Conservation (phyloP, 2,329 filamentous ascomycete genomes). For the Alternaria viburni region DNA sequence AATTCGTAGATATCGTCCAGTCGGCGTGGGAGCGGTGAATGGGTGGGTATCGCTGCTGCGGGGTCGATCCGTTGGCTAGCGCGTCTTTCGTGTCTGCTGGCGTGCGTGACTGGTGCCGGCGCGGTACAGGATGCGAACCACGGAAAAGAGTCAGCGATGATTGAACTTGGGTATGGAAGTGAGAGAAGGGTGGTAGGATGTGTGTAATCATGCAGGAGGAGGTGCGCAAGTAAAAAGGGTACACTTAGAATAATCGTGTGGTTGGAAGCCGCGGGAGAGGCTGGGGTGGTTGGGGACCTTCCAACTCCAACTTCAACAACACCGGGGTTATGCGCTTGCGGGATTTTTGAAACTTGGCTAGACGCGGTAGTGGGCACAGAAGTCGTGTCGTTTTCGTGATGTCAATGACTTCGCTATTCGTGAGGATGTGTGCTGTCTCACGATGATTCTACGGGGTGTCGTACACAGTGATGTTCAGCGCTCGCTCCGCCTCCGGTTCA, state of each 20-base stretch:
- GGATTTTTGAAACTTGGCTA: conserved; percentile 2
- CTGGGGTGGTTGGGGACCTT: conserved; percentile 23
- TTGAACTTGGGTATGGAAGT: background rate
- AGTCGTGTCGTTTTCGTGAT: conserved; percentile 3
- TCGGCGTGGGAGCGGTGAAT: conserved; percentile 22
- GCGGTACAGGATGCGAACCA: background rate
- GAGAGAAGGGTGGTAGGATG: conserved; percentile 6
- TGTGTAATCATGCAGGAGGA: conserved; percentile 22
- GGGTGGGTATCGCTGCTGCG: conserved; percentile 15
- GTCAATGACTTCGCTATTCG: conserved; percentile 1
- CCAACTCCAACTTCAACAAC: conserved; percentile 5
- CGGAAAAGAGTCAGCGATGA: conserved; percentile 17
- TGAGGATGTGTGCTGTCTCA: conserved; percentile 11
- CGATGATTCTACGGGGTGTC: background rate
- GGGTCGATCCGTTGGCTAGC: conserved; percentile 24
- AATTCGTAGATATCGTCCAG: conserved; percentile 3
- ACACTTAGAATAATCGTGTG: conserved; percentile 38
- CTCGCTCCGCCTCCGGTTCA: conserved; percentile 17
- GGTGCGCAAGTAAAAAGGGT: conserved; percentile 39
- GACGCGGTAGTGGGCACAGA: background rate
- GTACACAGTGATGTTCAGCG: background rate
- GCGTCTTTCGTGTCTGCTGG: conserved; percentile 9
- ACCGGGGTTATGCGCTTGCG: conserved; percentile 10
- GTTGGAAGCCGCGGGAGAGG: conserved; percentile 24
- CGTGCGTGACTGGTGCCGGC: conserved; percentile 1